Evolutionary conservation across 768 basidiomycete species (phyloP).

Genomic region (Punctularia strigosozonata): DNA sequence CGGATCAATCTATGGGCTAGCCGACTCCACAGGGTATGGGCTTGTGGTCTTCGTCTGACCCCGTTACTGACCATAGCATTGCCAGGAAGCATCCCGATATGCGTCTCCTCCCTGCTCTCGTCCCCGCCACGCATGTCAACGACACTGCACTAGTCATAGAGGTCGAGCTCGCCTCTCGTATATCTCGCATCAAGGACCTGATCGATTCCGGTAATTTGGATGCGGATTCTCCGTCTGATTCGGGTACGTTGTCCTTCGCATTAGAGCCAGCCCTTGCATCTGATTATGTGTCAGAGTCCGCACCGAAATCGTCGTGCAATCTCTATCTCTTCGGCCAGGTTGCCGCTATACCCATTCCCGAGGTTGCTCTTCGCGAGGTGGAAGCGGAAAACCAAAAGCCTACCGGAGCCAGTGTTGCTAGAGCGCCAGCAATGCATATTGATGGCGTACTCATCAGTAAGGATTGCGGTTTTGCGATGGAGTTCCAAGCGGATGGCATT

Average conservation of each 20-base stretch:
- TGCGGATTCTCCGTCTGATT: too few relatives aligned
- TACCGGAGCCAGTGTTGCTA: slow-evolving; percentile 54
- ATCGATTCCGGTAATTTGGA: slow-evolving; percentile 55
- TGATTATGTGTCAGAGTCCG: slow-evolving; percentile 41
- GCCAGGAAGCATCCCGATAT: slow-evolving; percentile 37
- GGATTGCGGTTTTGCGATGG: slow-evolving; percentile 69
- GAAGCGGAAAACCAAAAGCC: slow-evolving; percentile 68
- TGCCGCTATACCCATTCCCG: slow-evolving; percentile 38
- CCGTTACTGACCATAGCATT: background rate
- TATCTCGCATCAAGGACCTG: slow-evolving; percentile 46
- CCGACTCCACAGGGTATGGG: slow-evolving; percentile 47
- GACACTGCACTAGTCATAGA: slow-evolving; percentile 46
- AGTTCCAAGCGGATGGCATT: slow-evolving; percentile 56
- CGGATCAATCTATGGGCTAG: slow-evolving; percentile 70
- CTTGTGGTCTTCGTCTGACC: slow-evolving; percentile 1
- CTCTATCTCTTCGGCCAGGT: slow-evolving; percentile 61
- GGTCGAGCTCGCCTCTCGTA: slow-evolving; percentile 47
- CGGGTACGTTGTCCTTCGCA: too few relatives aligned
- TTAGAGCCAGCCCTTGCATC: too few relatives aligned
- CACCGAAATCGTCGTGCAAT: slow-evolving; percentile 41
- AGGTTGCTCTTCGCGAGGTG: slow-evolving; percentile 48
- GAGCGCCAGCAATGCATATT: slow-evolving; percentile 42
- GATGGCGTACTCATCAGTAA: slow-evolving; percentile 64
- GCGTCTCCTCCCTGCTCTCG: slow-evolving; percentile 51
- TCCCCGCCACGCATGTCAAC: slow-evolving; percentile 43